phyloP scores from a whole-genome alignment of 306 rosid genomes.

The Fragaria vesca region DNA sequence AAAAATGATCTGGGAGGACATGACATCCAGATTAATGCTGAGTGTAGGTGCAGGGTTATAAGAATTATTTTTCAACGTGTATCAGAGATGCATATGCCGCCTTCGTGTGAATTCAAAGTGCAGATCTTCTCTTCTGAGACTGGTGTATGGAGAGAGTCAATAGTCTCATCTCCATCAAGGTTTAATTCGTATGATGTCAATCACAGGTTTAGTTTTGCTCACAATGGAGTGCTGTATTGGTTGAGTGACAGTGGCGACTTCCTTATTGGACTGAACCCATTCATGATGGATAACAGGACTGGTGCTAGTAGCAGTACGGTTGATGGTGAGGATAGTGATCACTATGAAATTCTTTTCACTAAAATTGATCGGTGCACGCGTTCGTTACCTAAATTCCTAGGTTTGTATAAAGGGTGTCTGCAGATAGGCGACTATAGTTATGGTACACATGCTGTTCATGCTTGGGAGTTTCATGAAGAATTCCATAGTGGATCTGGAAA shows the following conservation, averaged over 20 bases:
- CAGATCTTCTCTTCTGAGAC: not conserved
- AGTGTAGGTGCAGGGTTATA: not conserved
- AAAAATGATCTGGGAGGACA: not conserved
- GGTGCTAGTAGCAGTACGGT: not conserved
- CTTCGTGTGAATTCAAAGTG: not conserved
- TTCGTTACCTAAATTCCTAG: not conserved
- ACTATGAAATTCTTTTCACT: not conserved
- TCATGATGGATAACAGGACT: not conserved
- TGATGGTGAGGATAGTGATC: not conserved
- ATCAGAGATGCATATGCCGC: not conserved
- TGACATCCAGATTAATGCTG: not conserved
- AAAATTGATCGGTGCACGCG: not conserved
- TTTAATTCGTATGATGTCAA: not conserved
- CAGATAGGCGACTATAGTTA: not conserved
- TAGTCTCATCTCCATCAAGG: not conserved
- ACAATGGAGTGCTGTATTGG: conserved; percentile 4
- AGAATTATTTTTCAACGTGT: not conserved
- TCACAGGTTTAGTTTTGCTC: not conserved
- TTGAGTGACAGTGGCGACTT: not conserved
- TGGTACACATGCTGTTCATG: no score
- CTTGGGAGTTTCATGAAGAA: not conserved
- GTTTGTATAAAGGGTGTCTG: not conserved
- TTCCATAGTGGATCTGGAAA: not conserved
- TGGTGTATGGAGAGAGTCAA: not conserved
- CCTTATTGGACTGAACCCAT: not conserved